Evolutionary conservation across 139 green algal genomes (phyloP).

Genomic region (Parachlorella kessleri): DNA sequence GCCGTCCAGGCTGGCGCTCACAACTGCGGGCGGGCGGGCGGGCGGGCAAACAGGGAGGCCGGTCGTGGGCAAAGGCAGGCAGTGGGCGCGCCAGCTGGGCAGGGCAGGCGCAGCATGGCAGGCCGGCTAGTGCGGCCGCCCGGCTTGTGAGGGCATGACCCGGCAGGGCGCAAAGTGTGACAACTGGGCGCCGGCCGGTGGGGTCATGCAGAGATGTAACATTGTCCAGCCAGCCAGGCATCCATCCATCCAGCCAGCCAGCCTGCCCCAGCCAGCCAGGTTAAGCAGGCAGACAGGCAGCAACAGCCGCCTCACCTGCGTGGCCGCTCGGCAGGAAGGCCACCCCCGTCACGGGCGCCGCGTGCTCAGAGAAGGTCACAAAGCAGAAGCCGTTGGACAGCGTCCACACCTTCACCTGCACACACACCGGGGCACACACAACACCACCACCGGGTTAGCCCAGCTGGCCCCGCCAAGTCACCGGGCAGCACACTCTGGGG

Average conservation of each 20-base stretch:
- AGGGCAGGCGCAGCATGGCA: neutral
- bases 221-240: too few species aligned
- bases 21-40: constrained; percentile 21
- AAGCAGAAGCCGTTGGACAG: constrained; percentile 85
- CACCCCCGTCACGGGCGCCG: constrained; percentile 81
- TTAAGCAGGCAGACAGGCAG: constrained; percentile 35
- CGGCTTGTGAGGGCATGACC: neutral
- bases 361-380: constrained; percentile 95
- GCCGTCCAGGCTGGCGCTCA: constrained; percentile 72
- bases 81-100: neutral
- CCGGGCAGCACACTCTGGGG: too few species aligned
- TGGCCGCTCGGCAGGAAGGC: constrained; percentile 69
- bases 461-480: too few species aligned
- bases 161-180: too few species aligned
- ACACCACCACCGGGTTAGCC: too few species aligned
- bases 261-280: constrained; percentile 4
- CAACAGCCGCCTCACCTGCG: constrained; percentile 10
- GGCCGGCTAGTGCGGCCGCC: neutral
- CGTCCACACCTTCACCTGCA: constrained; percentile 86
- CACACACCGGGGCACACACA: too few species aligned
- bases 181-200: too few species aligned
- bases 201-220: too few species aligned
- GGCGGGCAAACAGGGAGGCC: too few species aligned
- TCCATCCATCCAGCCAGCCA: neutral
- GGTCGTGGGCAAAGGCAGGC: neutral